Percentiles rank a stretch among this genome's conserved stretches.
phyloP scores from a whole-genome alignment of 345 rosid genomes.

The Dipteronia dyeriana region DNA sequence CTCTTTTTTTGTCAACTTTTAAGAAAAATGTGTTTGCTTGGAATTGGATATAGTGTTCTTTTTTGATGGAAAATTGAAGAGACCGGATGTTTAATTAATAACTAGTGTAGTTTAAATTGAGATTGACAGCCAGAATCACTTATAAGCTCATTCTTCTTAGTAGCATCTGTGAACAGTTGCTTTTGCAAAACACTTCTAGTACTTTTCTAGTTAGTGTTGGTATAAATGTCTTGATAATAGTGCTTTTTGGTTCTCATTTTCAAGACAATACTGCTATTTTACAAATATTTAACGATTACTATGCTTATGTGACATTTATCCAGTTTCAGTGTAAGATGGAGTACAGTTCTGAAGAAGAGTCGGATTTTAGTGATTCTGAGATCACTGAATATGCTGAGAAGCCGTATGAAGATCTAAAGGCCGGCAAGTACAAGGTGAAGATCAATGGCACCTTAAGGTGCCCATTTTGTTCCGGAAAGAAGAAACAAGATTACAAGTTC shows the following conservation, averaged over 20 bases:
- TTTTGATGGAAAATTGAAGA: background rate
- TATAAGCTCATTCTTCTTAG: background rate
- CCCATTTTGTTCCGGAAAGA: conserved; percentile 88
- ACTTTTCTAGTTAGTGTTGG: background rate
- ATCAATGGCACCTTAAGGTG: conserved; percentile 64
- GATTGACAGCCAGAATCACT: background rate
- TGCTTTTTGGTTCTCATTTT: background rate
- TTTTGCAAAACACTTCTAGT: background rate
- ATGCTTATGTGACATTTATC: background rate
- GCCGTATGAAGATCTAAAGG: conserved; percentile 53
- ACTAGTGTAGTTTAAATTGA: background rate
- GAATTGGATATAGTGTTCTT: background rate
- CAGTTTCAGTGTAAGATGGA: conserved; percentile 42
- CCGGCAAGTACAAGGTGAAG: conserved; percentile 61
- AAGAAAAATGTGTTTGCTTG: background rate
- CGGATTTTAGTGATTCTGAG: conserved; percentile 86
- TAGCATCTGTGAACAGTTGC: background rate
- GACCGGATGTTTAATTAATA: background rate
- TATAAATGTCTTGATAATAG: background rate
- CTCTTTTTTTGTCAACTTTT: too few species aligned
- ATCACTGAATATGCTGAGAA: conserved; percentile 51
- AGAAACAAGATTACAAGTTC: conserved; percentile 77
- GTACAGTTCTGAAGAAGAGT: conserved; percentile 65
- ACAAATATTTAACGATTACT: background rate
- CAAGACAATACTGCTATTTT: background rate